Evolutionary conservation across 2,329 filamentous ascomycete genomes (phyloP), one percentile per base, ranked within the genome.

Genomic region (Botryotinia narcissicola): DNA sequence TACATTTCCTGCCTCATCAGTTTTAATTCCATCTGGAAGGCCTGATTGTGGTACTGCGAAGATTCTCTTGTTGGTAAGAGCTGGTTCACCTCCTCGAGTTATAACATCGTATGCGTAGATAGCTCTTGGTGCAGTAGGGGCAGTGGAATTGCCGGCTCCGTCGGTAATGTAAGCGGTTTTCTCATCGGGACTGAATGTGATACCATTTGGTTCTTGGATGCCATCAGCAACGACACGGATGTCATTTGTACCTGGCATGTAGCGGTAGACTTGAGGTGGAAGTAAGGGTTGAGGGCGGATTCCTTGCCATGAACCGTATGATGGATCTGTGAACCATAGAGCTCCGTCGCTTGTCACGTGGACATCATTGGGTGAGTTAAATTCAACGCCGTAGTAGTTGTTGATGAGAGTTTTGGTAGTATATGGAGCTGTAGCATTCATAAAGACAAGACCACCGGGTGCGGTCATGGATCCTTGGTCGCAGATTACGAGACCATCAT

Each of bases 281-380:
- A 90, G 80, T 0, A 84, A 84, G 0, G 88, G 88, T 5, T 80
- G 75, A 0, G 87, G 85, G 0, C 88, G 84, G 77, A 91, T 90
- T 46, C 87, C 83, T 78, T 90, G 88, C 62, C 86, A 82, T 73
- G 84, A 87, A 6, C 87, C 89, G 74, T 90, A 91, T 9, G 86
- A 83, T 0, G 87, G 86, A 73, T 91, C 89, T 1, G 88, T 91
- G 76, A 91, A 90, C 82, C 89, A 91, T 22, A 91, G 80, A 35
- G 89, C 85, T 37, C 84, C 84, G 69, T 85, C 89, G 22, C 79
- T 79, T 37, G 88, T 84, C 75, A 89, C 84, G 7, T 84, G 83
- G 0, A 87, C 83, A 73, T 91, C 89, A 75, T 91, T 90, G 29
- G 89, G 81, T 0, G 88, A 89, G 78, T 85, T 88, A 81, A 90